Base-by-base conservation (phyloP, 225 moss, liverwort and hornwort genomes). In the Physcomitrium patens region DNA sequence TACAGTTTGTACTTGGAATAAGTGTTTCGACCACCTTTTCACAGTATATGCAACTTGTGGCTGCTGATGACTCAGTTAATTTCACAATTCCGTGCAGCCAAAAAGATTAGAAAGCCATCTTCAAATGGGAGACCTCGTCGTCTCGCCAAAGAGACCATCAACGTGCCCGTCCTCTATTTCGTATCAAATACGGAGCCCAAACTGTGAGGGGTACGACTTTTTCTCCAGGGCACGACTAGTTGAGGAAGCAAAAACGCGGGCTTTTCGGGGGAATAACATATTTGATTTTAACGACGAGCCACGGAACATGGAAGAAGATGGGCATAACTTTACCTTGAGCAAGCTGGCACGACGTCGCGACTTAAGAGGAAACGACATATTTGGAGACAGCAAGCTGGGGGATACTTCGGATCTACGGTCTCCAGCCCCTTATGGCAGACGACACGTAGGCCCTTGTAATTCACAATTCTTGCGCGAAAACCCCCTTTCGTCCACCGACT, bases 281-380 rank as follows among this genome's bases (percentile, higher is more conserved):
- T 84, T 84, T 28, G 70, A 80, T 7, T 80, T 84, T 70, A 74
- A 84, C 56, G 84, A 84, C 37, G 74, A 80, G 80, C 84, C 84
- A 10, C 76, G 77, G 22, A 80, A 84, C 56, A 70, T 23, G 11
- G 77, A 59, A 12, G 74, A 65, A 43, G 73, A 80, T 14, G 74
- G 77, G 56, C 43, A 62, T 55, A 77, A 42, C 10, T 74, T 84
- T 44, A 84, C 74, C 31, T 26, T 74, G 20, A 70, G 80, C 53
- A 84, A 84, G 68, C 3, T 77, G 20, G 84, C 84, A 22, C 42
- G 55, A 62, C 84, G 84, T 2, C 80, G 84, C 13, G 84, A 84
- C 53, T 67, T 84, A 11, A 73, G 70, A 10, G 84, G 84, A 60
- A 84, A 80, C 60, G 56, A 80, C 17, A 80, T 84, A n/a, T 84